A percentile compares a stretch with the other conserved stretches of the same genome.
These are phyloP conservation scores for Camellia sinensis DNA, from an alignment of 148 eudicot genomes.

Conservation along the genomic window DNA sequence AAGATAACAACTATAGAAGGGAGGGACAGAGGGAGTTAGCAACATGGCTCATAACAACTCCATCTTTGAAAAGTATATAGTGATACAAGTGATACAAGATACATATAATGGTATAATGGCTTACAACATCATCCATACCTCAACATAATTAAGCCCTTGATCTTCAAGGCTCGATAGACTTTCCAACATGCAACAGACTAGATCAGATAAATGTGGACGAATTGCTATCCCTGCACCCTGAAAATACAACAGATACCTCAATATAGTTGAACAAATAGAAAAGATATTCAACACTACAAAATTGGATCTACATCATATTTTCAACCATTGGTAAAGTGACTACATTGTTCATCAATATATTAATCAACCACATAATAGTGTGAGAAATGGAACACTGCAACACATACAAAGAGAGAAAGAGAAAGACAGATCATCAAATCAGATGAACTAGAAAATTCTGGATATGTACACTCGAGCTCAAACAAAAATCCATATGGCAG, in stretches of 20 bases:
- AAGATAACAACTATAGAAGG: conserved; percentile 13
- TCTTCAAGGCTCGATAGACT: conserved; percentile 97
- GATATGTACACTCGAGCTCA: not conserved
- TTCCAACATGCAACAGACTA: conserved; percentile 96
- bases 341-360: not conserved
- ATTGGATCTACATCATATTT: not conserved
- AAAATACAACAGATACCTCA: conserved; percentile 8
- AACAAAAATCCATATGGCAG: not conserved
- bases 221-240: conserved; percentile 90
- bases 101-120: not conserved
- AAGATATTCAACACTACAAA: not conserved
- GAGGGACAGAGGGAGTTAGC: not conserved
- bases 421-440: not conserved
- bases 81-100: too few relatives aligned
- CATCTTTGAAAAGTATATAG: too few relatives aligned
- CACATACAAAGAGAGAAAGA: not conserved
- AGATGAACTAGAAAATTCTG: not conserved
- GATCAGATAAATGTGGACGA: conserved; percentile 85
- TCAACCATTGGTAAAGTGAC: not conserved
- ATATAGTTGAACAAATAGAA: not conserved
- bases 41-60: too few relatives aligned
- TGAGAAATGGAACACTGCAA: not conserved
- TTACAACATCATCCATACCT: conserved; percentile 48
- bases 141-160: conserved; percentile 93
- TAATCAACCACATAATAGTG: not conserved